A percentile compares a stretch with the other conserved stretches of the same genome.
phyloP scores from a whole-genome alignment of 192 early-diverging fungal genomes.

The Allomyces javanicus region DNA sequence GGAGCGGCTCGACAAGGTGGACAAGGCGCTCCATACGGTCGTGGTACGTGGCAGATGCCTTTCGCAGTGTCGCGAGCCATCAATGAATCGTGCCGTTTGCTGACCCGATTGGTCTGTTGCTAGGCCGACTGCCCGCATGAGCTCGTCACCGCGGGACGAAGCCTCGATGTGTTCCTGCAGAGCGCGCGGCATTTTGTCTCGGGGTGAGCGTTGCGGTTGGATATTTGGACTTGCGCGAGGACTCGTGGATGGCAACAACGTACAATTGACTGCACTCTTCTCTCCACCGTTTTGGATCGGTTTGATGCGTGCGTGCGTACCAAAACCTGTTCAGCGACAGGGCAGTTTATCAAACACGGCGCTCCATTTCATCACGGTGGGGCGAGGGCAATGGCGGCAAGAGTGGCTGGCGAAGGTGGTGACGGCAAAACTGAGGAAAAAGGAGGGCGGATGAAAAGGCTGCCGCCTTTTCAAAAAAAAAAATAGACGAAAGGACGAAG shows the following conservation, averaged over 20 bases:
- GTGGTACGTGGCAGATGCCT: conserved; percentile 5
- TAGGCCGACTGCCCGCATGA: neutral
- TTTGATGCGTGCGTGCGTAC: neutral
- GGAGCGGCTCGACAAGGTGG: conserved; percentile 15
- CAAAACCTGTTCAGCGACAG: neutral
- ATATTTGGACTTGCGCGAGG: no score
- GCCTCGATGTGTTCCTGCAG: neutral
- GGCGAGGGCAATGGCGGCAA: no score
- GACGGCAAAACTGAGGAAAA: no score
- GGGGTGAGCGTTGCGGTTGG: no score
- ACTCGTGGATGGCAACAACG: no score
- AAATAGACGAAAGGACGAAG: neutral
- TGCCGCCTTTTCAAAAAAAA: no score
- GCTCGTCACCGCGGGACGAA: neutral
- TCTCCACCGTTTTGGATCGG: neutral
- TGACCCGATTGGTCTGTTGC: neutral
- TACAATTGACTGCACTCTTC: no score
- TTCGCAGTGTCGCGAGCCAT: neutral
- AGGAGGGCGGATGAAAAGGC: no score
- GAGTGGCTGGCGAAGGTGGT: no score
- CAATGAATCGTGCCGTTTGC: neutral
- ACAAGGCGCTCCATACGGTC: conserved; percentile 14
- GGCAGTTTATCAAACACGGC: no score
- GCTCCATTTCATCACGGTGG: no score
- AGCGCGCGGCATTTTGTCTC: no score